These are phyloP conservation scores for Veloporphyrellus conicus DNA, from an alignment of 1,284 basidiomycete genomes.

Conservation along the genomic window DNA sequence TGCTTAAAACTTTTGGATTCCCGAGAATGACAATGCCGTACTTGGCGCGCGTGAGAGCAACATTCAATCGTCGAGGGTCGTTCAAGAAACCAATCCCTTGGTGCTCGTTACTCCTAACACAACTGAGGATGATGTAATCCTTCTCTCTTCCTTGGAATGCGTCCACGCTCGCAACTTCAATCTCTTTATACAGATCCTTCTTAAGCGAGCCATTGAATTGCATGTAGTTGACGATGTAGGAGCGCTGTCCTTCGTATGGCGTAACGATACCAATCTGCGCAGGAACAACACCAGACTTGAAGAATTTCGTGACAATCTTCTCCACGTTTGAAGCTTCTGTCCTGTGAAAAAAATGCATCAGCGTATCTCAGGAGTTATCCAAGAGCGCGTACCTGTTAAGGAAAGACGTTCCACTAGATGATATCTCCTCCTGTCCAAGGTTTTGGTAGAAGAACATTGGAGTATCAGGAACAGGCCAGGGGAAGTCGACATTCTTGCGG, in stretches of 20 bases:
- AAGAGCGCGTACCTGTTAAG: slow-evolving; percentile 67
- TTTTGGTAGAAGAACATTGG: slow-evolving; percentile 99
- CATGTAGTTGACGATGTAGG: slow-evolving; percentile 99
- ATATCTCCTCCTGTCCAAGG: slow-evolving; percentile 97
- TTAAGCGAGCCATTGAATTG: slow-evolving; percentile 97
- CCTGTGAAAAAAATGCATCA: slow-evolving; percentile 41
- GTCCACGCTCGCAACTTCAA: slow-evolving; percentile 98
- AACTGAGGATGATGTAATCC: slow-evolving; percentile 98
- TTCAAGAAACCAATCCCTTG: slow-evolving; percentile 99
- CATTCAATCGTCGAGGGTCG: slow-evolving; percentile 94
- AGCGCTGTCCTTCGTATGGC: slow-evolving; percentile 98
- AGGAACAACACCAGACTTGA: slow-evolving; percentile 96
- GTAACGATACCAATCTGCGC: slow-evolving; percentile 97
- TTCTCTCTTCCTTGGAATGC: slow-evolving; percentile 99
- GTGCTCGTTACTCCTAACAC: slow-evolving; percentile 99
- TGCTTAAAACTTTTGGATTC: slow-evolving; percentile 98
- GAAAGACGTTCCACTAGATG: slow-evolving; percentile 96
- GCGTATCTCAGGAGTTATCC: not conserved
- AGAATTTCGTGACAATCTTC: slow-evolving; percentile 99
- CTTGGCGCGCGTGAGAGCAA: slow-evolving; percentile 95
- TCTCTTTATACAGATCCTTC: slow-evolving; percentile 99
- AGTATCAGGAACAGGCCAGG: slow-evolving; percentile 96
- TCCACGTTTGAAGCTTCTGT: slow-evolving; percentile 99
- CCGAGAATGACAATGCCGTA: slow-evolving; percentile 98
- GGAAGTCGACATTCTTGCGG: slow-evolving; percentile 97